These are phyloP conservation scores for Pseudomonodictys pantanalensis DNA, from an alignment of 495 filamentous ascomycete genomes.

Conservation along the genomic window DNA sequence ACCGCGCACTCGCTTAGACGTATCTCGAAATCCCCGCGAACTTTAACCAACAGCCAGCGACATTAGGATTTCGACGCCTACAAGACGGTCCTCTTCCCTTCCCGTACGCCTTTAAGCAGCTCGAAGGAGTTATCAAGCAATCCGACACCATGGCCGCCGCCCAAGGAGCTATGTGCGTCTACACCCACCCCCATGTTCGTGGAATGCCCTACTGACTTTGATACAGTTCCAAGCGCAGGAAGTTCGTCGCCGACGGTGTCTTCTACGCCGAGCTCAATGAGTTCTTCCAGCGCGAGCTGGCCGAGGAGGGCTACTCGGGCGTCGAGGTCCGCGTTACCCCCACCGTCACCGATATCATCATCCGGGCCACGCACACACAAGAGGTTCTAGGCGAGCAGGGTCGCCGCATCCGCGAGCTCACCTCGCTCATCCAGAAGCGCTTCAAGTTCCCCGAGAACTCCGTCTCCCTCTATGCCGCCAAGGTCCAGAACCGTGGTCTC, in stretches of 20 bases:
- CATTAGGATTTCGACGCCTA: not conserved
- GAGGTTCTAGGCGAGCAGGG: constrained; percentile 99
- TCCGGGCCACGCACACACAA: constrained; percentile 99
- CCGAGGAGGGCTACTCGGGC: constrained; percentile 99
- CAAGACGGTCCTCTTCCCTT: constrained; percentile 11
- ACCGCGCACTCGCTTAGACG: constrained; percentile 14
- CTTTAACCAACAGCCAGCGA: not conserved
- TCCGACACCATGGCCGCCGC: constrained; percentile 60
- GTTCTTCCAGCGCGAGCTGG: constrained; percentile 99
- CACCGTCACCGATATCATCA: constrained; percentile 99
- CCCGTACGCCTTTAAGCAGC: no score
- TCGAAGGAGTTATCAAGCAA: constrained; percentile 19
- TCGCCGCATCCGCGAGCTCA: constrained; percentile 98
- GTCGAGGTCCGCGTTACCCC: constrained; percentile 99
- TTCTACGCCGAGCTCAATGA: constrained; percentile 99
- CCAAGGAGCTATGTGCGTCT: constrained; percentile 64
- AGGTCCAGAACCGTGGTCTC: constrained; percentile 99
- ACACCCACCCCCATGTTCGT: not conserved
- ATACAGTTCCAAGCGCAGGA: constrained; percentile 89
- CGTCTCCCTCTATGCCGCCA: constrained; percentile 98
- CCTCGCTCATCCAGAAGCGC: constrained; percentile 99
- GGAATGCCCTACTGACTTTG: constrained; percentile 18
- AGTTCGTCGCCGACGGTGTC: constrained; percentile 99
- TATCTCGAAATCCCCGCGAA: not conserved
- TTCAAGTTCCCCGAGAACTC: constrained; percentile 99